A percentile compares a stretch with the other conserved stretches of the same genome.
These are phyloP conservation scores for Handroanthus guayacan DNA, from an alignment of 257 asterid genomes.

Conservation along the genomic window DNA sequence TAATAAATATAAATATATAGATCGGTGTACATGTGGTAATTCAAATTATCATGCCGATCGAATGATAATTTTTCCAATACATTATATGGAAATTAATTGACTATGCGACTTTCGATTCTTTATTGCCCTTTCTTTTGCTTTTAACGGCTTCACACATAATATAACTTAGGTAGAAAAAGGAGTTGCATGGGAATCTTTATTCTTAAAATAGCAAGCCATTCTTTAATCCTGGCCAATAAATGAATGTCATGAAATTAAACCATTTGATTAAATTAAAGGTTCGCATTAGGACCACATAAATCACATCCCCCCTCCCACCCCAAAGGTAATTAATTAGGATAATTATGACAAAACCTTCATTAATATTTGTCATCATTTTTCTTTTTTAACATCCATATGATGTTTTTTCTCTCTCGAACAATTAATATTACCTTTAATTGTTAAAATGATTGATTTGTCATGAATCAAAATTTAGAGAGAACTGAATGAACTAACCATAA, in stretches of 20 bases:
- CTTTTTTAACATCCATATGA: too few relatives aligned
- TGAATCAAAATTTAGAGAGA: too few relatives aligned
- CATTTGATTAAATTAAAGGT: neutral
- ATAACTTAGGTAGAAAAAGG: constrained; percentile 1
- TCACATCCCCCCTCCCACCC: neutral
- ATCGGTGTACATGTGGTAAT: neutral
- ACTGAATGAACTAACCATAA: too few relatives aligned
- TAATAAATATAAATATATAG: too few relatives aligned
- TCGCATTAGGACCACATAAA: neutral
- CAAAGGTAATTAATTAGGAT: too few relatives aligned
- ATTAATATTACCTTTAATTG: too few relatives aligned
- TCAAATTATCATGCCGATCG: too few relatives aligned
- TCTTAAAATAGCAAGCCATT: constrained; percentile 3
- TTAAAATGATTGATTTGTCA: too few relatives aligned
- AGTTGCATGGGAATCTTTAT: constrained; percentile 26
- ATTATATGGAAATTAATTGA: neutral
- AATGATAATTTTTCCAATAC: too few relatives aligned
- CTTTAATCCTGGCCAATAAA: constrained; percentile 9
- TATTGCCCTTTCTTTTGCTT: constrained; percentile 17
- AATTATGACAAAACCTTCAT: too few relatives aligned
- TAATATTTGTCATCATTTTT: too few relatives aligned
- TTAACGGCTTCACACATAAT: constrained; percentile 9
- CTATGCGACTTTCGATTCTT: constrained; percentile 6
- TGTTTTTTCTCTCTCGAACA: too few relatives aligned
- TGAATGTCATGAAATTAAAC: constrained; percentile 12